Percentiles rank a stretch among this genome's conserved stretches.
Evolutionary conservation across 179 eudicot genomes (phyloP).

Genomic region (Nepenthes alata): DNA sequence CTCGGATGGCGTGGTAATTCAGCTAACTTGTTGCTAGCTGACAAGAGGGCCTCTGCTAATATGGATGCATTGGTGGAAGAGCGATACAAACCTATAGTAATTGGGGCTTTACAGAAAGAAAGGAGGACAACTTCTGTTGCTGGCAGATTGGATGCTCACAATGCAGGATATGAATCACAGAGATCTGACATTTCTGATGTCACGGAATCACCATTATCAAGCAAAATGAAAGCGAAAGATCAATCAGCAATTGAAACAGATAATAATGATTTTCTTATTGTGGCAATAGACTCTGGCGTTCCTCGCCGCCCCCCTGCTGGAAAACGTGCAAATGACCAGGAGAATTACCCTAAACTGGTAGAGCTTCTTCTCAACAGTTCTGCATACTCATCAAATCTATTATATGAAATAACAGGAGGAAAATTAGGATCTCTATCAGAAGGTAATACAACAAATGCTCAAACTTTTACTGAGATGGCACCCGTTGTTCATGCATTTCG

Average conservation of each 20-base stretch:
- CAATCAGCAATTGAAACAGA: constrained; percentile 28
- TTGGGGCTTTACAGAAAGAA: constrained; percentile 57
- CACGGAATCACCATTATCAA: constrained; percentile 37
- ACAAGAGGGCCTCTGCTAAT: constrained; percentile 44
- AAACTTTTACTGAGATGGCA: constrained; percentile 32
- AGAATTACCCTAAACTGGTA: constrained; percentile 78
- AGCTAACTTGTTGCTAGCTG: constrained; percentile 75
- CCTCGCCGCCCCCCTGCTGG: constrained; percentile 98
- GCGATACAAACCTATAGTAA: constrained; percentile 53
- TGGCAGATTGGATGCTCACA: constrained; percentile 45
- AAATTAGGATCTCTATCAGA: constrained; percentile 53
- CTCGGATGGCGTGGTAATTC: constrained; percentile 96
- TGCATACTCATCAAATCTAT: constrained; percentile 55
- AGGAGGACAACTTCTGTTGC: constrained; percentile 71
- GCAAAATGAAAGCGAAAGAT: constrained; percentile 32
- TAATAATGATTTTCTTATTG: constrained; percentile 40
- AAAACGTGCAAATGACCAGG: constrained; percentile 79
- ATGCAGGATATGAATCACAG: constrained; percentile 34
- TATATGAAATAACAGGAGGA: constrained; percentile 76
- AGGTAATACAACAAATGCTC: constrained; percentile 19
- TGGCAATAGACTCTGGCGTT: constrained; percentile 95
- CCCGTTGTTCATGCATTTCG: constrained; percentile 61
- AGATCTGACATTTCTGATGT: constrained; percentile 49
- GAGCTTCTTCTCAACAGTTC: constrained; percentile 91
- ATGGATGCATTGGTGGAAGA: constrained; percentile 59